A percentile compares a stretch with the other conserved stretches of the same genome.
Conservation (phyloP, 116 monocot species). For the Zostera marina region DNA sequence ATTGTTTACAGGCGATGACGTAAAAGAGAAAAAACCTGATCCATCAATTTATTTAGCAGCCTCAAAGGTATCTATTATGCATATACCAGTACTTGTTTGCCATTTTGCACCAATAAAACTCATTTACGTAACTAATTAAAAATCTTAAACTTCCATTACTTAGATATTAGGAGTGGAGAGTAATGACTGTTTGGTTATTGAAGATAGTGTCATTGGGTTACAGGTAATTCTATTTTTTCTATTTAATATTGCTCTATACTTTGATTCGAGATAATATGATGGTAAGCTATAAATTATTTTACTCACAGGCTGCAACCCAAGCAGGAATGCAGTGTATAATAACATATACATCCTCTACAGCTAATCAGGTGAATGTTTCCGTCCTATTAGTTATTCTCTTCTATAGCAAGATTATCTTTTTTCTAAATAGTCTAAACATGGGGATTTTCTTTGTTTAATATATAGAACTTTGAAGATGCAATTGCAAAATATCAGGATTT, state of each 20-base stretch:
- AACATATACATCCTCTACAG: slow-evolving; percentile 86
- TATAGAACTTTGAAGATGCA: slow-evolving; percentile 82
- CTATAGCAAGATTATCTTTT: background rate
- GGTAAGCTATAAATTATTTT: slow-evolving; percentile 5
- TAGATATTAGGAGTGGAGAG: slow-evolving; percentile 45
- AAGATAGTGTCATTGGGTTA: slow-evolving; percentile 93
- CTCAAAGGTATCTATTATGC: slow-evolving; percentile 23
- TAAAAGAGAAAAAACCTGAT: slow-evolving; percentile 90
- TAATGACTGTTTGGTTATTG: slow-evolving; percentile 79
- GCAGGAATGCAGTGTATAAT: slow-evolving; percentile 93
- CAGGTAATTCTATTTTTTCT: slow-evolving; percentile 32
- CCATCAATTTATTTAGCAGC: slow-evolving; percentile 82
- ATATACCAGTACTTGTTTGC: no score
- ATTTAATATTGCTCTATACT: background rate
- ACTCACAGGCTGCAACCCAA: slow-evolving; percentile 64
- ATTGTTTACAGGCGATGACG: slow-evolving; percentile 66
- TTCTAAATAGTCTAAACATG: background rate
- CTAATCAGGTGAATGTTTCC: slow-evolving; percentile 42
- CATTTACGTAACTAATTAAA: background rate
- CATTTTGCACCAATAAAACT: background rate
- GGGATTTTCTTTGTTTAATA: background rate
- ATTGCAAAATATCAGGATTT: slow-evolving; percentile 79
- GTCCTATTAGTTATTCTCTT: background rate
- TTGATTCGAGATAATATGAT: background rate
- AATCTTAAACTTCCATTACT: background rate